Evolutionary conservation across 768 basidiomycete genomes (phyloP), one percentile per base, ranked within the genome.

Genomic region (Hygrocybe punicea): DNA sequence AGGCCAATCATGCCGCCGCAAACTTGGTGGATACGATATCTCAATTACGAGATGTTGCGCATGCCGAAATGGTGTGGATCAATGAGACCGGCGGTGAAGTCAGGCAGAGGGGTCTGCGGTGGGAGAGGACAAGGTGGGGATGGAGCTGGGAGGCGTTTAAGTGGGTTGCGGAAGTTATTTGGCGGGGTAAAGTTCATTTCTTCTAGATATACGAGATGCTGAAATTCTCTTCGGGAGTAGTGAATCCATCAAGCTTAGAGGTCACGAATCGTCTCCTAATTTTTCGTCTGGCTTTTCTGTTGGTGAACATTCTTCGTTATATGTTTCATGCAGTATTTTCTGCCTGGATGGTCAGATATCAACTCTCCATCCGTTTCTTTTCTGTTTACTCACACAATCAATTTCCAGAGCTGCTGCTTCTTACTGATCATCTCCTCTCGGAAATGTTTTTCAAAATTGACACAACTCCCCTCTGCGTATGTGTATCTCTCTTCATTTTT

Each of bases 1-100:
- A 76, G 21, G 69, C 74, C 4, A 60, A 71, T 6, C 55, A 62
- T 34, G 73, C 77, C 19, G 76, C 76, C 46, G 53, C 61, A 14
- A 62, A 63, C 9, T 73, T 84, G 8, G 67, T 64, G 9, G 62
- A 68, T 19, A 66, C 71, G 0, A 60, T 84, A 23, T 59, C 69
- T 7, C 66, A 70, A 10, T 65, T 84, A 19, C 73, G 76, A 1
- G 62, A 64, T 33, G 73, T 70, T 9, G 73, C 80, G 2, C 74
- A 72, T 19, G 56, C 61, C 14, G 81, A 82, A 59, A 66, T 85
- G 36, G 69, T 74, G 53, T 74, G 72, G 56, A 77, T 85, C 53
- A 81, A 79, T 48, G 72, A 65, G 17, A 79, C 83, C 19, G 73
- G 77, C 3, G 60, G 58, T 14, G 62, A 68, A 6, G 60, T 79